Percentiles rank a stretch among this genome's conserved stretches.
phyloP scores from a whole-genome alignment of 2,329 filamentous ascomycete species.

The Ploettnerulaceae sp. region DNA sequence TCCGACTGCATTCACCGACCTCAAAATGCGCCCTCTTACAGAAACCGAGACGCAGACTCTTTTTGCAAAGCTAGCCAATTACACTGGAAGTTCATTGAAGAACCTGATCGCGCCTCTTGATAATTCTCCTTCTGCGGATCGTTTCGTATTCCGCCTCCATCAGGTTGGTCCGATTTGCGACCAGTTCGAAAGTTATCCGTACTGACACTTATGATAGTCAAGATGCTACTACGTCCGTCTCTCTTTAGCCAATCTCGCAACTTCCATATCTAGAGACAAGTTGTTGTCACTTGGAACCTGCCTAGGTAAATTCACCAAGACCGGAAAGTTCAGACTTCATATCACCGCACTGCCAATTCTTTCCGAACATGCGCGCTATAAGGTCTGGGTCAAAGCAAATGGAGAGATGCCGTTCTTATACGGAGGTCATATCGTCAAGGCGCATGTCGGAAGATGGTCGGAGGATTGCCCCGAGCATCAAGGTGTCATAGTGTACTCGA shows the following conservation, averaged over 20 bases:
- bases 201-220: not conserved
- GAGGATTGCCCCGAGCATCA: constrained; percentile 93
- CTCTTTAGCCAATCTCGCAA: constrained; percentile 86
- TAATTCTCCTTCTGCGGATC: constrained; percentile 63
- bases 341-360: constrained; percentile 84
- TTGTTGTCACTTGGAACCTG: constrained; percentile 87
- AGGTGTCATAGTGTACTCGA: constrained; percentile 82
- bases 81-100: constrained; percentile 82
- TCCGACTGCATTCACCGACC: constrained; percentile 4
- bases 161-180: constrained; percentile 44
- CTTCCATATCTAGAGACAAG: constrained; percentile 74
- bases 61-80: constrained; percentile 90
- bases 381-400: constrained; percentile 95
- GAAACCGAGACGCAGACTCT: constrained; percentile 75
- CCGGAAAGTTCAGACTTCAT: constrained; percentile 90
- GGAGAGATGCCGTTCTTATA: constrained; percentile 98
- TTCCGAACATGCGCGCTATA: constrained; percentile 86
- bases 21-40: constrained; percentile 71
- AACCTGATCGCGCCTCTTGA: constrained; percentile 73
- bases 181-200: constrained; percentile 26
- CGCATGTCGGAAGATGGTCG: constrained; percentile 71
- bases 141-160: constrained; percentile 81
- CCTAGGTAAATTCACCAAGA: constrained; percentile 91
- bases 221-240: constrained; percentile 89
- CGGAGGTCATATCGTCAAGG: constrained; percentile 82